Base-by-base conservation (phyloP, 306 rosid genomes). In the Ammopiptanthus mongolicus region DNA sequence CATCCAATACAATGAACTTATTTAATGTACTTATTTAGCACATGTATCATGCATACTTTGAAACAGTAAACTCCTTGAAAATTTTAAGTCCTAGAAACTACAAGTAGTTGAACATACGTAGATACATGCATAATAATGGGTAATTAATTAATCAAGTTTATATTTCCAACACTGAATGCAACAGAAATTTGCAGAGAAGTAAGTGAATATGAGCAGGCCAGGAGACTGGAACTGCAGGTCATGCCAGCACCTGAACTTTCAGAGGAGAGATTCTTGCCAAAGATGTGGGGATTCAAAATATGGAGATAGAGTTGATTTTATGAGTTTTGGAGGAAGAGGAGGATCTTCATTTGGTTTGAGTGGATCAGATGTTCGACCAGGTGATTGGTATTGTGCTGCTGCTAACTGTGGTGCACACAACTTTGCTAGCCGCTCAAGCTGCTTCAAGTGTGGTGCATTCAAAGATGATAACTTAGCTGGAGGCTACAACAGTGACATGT, bases 141-240 rank as follows among this genome's bases (percentile, higher is more conserved):
- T n/a, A n/a, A n/a, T n/a, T n/a, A n/a, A n/a, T n/a, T n/a, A n/a
- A n/a, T n/a, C n/a, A n/a, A n/a, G n/a, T n/a, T n/a, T n/a, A n/a
- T n/a, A n/a, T n/a, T n/a, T n/a, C n/a, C n/a, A n/a, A n/a, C n/a
- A 18, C 10, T 78, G 72, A 60, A 84, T 80, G 68, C 15, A 73
- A 44, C 68, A 72, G 73, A 59, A 44, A 39, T 63, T 29, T 31
- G 78, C 78, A 79, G 84, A 50, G 75, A 77, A 53, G 3, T 19
- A 11, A 67, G 39, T 31, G 64, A 78, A 83, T 1, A 95, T 95
- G 99, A 92, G 89, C 86, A 85, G 99, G 61, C 97, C 99, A 13
- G 99, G 99, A 62, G 99, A 95, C 53, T 95, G 99, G 99, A 95
- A 92, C 80, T 95, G 99, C 79, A 90, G 88, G 87, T 85, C 99